These are phyloP conservation scores for Auricularia sp. DNA, from an alignment of 768 basidiomycete species.

Conservation along the genomic window DNA sequence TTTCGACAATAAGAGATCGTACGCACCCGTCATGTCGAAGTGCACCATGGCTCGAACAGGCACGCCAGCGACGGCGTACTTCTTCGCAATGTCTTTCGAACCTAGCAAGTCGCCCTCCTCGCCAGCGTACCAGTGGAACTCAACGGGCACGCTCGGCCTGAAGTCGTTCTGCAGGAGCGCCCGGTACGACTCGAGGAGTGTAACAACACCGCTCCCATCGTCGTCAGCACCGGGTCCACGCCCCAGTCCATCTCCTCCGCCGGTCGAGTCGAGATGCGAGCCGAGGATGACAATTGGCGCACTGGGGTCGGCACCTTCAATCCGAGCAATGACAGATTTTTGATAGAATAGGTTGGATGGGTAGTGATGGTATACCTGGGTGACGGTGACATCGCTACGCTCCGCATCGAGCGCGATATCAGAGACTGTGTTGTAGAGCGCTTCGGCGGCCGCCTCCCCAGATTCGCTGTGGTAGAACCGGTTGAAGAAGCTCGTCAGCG, in stretches of 20 bases:
- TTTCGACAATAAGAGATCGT: constrained; percentile 12
- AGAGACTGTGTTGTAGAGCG: background rate
- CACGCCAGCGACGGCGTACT: constrained; percentile 21
- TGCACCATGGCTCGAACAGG: constrained; percentile 24
- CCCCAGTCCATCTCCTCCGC: background rate
- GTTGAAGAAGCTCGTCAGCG: background rate
- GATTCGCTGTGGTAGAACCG: background rate
- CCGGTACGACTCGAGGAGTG: constrained; percentile 6
- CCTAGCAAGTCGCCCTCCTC: constrained; percentile 18
- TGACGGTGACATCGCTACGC: background rate
- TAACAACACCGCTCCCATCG: constrained; percentile 4
- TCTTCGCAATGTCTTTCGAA: constrained; percentile 24
- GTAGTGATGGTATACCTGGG: background rate
- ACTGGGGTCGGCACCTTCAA: constrained; percentile 2
- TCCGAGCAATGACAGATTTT: constrained; percentile 2
- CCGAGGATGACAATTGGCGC: constrained; percentile 48
- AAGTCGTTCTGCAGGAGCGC: constrained; percentile 2
- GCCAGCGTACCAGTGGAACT: constrained; percentile 15
- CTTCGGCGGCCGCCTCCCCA: background rate
- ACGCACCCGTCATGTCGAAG: constrained; percentile 16
- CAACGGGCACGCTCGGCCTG: constrained; percentile 6
- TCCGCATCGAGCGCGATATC: background rate
- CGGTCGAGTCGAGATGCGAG: constrained; percentile 72
- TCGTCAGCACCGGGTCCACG: constrained; percentile 6
- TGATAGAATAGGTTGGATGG: background rate